Percentiles rank a stretch among this genome's conserved stretches.
phyloP scores from a whole-genome alignment of 164 flowering plant species.

The Protea cynaroides region DNA sequence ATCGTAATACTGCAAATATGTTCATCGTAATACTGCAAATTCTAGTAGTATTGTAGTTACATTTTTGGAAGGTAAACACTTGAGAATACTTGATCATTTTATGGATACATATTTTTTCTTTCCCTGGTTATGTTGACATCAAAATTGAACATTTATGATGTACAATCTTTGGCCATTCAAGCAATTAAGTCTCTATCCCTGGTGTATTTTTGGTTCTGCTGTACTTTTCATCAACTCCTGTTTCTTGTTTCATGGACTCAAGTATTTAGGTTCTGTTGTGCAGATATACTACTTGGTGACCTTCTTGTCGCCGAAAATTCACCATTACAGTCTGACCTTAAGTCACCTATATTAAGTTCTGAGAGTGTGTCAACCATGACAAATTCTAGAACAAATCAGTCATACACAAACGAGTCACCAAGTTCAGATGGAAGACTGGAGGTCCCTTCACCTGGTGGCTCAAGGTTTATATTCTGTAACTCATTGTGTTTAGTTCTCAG shows the following conservation, averaged over 20 bases:
- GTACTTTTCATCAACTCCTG: not conserved
- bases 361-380: constrained; percentile 44
- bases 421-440: constrained; percentile 32
- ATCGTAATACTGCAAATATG: too few relatives aligned
- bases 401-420: constrained; percentile 20
- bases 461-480: constrained; percentile 39
- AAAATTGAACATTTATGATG: not conserved
- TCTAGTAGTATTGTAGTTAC: too few relatives aligned
- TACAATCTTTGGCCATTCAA: not conserved
- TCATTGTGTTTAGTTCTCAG: not conserved
- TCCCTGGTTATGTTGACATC: not conserved
- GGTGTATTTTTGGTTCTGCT: too few relatives aligned
- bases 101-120: not conserved
- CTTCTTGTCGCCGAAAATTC: constrained; percentile 87
- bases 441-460: constrained; percentile 27
- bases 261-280: constrained; percentile 12
- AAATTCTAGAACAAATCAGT: constrained; percentile 36
- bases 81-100: too few relatives aligned
- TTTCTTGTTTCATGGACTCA: not conserved
- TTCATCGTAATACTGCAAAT: too few relatives aligned
- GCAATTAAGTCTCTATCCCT: too few relatives aligned
- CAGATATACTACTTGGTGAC: constrained; percentile 88
- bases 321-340: constrained; percentile 56
- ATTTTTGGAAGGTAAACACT: too few relatives aligned
- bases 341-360: constrained; percentile 38